phyloP scores from a whole-genome alignment of 2,329 filamentous ascomycete species.

The Botrytis fragariae region DNA sequence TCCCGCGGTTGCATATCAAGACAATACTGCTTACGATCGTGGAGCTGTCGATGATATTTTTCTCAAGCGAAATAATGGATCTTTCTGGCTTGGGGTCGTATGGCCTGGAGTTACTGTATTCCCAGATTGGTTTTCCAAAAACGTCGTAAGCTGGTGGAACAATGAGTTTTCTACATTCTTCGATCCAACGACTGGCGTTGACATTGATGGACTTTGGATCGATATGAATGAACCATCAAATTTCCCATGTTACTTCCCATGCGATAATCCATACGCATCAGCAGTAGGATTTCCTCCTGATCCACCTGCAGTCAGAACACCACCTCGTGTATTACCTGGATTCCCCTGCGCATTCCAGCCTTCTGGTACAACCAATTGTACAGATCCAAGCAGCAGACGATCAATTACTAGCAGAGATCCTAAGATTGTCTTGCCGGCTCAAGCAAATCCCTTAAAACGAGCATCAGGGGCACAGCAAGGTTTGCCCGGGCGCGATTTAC shows the following conservation, averaged over 20 bases:
- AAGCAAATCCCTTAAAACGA: constrained; percentile 21
- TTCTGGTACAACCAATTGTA: constrained; percentile 40
- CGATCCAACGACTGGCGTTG: constrained; percentile 58
- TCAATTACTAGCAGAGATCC: constrained; percentile 18
- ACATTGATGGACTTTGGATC: constrained; percentile 78
- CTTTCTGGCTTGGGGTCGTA: constrained; percentile 62
- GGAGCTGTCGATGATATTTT: constrained; percentile 51
- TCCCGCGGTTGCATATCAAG: constrained; percentile 54
- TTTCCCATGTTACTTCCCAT: constrained; percentile 54
- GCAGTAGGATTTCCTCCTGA: constrained; percentile 54
- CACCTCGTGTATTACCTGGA: constrained; percentile 64
- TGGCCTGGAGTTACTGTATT: constrained; percentile 74
- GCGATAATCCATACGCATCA: constrained; percentile 45
- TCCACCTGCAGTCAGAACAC: constrained; percentile 60
- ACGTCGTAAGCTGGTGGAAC: constrained; percentile 67
- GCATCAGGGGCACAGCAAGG: constrained; percentile 49
- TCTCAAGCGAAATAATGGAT: constrained; percentile 58
- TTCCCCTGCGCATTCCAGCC: constrained; percentile 69
- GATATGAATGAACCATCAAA: constrained; percentile 62
- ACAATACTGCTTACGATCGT: constrained; percentile 53
- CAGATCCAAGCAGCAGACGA: constrained; percentile 29
- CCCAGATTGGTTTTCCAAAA: constrained; percentile 73
- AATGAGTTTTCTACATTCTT: constrained; percentile 66
- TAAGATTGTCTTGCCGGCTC: neutral
- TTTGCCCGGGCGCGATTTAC: constrained; percentile 59